Conservation (phyloP, 1,139 yeast species). For the Candida tropicalis region DNA sequence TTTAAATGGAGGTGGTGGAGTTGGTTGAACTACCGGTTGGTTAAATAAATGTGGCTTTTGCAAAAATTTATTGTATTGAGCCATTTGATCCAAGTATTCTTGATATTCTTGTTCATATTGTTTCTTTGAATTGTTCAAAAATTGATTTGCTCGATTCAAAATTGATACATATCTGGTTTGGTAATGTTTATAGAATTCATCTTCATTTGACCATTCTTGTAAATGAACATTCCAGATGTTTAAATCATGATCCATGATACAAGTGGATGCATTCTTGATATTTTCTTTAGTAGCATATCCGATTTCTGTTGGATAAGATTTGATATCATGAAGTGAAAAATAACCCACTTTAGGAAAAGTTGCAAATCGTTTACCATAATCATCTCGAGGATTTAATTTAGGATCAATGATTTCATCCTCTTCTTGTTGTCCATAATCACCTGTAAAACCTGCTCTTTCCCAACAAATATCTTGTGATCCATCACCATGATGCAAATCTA, state of each 20-base stretch:
- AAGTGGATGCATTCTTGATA: conserved; percentile 77
- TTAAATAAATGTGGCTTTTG: conserved; percentile 33
- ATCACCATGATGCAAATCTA: conserved; percentile 91
- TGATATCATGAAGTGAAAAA: conserved; percentile 82
- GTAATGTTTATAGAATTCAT: conserved; percentile 68
- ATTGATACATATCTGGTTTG: conserved; percentile 62
- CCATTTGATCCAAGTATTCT: conserved; percentile 29
- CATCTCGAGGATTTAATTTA: conserved; percentile 42
- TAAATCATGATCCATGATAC: conserved; percentile 77
- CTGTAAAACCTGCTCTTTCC: conserved; percentile 69
- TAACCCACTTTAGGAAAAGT: conserved; percentile 73
- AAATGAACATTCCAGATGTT: conserved; percentile 87
- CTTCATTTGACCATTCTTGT: conserved; percentile 62
- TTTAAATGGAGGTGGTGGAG: conserved; percentile 57
- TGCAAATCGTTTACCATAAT: conserved; percentile 56
- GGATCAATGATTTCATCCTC: conserved; percentile 41
- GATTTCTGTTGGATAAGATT: conserved; percentile 82
- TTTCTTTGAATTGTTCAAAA: conserved; percentile 52
- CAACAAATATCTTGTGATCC: conserved; percentile 89
- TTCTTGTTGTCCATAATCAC: conserved; percentile 51
- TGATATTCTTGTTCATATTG: conserved; percentile 45
- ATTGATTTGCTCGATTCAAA: conserved; percentile 70
- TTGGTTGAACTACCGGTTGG: conserved; percentile 29
- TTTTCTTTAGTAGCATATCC: conserved; percentile 76
- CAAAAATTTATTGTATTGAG: conserved; percentile 32